phyloP scores from a whole-genome alignment of 805 yeast genomes.

The Blastobotrys peoriensis region DNA sequence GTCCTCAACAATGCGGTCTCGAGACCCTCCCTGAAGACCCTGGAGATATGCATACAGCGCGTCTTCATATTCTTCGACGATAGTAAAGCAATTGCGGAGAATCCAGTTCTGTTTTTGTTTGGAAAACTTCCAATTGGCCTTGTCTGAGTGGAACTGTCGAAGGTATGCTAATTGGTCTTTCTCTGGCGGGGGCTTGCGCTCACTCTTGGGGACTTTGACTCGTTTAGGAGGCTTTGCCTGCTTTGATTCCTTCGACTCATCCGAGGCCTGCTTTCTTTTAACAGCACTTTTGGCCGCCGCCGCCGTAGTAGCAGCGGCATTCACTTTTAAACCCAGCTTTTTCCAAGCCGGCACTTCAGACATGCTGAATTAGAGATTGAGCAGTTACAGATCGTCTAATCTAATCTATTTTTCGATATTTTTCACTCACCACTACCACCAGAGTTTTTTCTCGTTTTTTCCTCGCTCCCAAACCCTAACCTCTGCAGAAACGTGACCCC shows the following conservation, averaged over 20 bases:
- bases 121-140: constrained; percentile 70
- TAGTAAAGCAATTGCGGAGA: constrained; percentile 47
- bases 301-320: constrained; percentile 34
- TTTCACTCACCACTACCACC: too few relatives aligned
- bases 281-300: constrained; percentile 15
- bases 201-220: constrained; percentile 59
- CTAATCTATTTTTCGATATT: too few relatives aligned
- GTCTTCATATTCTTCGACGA: constrained; percentile 40
- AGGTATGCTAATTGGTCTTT: constrained; percentile 67
- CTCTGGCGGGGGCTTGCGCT: constrained; percentile 66
- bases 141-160: constrained; percentile 50
- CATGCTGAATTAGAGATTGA: constrained; percentile 7
- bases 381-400: too few relatives aligned
- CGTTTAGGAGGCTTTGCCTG: constrained; percentile 62
- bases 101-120: constrained; percentile 87
- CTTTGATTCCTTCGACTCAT: constrained; percentile 15
- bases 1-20: constrained; percentile 48
- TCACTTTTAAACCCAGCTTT: constrained; percentile 61
- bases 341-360: constrained; percentile 73
- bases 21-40: constrained; percentile 67
- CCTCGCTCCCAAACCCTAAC: too few relatives aligned
- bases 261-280: constrained; percentile 16
- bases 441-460: too few relatives aligned
- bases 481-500: too few relatives aligned
- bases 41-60: constrained; percentile 47